These are phyloP conservation scores for Barbarea vulgaris DNA, from an alignment of 345 rosid genomes.

Conservation along the genomic window DNA sequence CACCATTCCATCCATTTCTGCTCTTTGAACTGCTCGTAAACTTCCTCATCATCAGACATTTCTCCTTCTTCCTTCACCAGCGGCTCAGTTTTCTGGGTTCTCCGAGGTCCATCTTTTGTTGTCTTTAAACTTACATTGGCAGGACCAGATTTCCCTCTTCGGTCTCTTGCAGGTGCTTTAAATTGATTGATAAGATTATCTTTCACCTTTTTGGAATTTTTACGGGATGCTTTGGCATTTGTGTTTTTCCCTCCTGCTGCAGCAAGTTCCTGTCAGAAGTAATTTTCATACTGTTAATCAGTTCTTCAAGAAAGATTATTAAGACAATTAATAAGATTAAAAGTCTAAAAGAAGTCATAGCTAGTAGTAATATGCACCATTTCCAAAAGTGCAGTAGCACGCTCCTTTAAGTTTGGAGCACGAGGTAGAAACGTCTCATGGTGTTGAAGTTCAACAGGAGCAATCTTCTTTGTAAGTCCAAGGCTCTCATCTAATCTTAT, in stretches of 20 bases:
- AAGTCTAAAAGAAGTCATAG: not conserved
- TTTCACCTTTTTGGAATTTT: conserved; percentile 65
- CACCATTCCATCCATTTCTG: conserved; percentile 99
- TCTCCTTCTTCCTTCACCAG: conserved; percentile 98
- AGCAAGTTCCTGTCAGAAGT: conserved; percentile 66
- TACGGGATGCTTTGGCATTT: conserved; percentile 67
- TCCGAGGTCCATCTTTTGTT: conserved; percentile 59
- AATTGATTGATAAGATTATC: conserved; percentile 54
- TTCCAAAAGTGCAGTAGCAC: conserved; percentile 96
- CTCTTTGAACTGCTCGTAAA: conserved; percentile 96
- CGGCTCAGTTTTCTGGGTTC: conserved; percentile 65
- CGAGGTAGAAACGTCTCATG: conserved; percentile 99
- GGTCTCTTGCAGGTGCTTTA: conserved; percentile 52
- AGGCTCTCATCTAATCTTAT: conserved; percentile 91
- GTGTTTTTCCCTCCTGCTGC: conserved; percentile 77
- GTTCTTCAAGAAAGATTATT: not conserved
- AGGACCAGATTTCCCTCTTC: conserved; percentile 58
- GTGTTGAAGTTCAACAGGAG: conserved; percentile 98
- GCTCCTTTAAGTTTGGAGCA: conserved; percentile 96
- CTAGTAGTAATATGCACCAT: conserved; percentile 57
- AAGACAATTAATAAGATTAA: not conserved
- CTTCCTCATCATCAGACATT: conserved; percentile 96
- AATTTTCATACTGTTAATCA: conserved; percentile 16
- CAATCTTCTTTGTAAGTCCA: conserved; percentile 93
- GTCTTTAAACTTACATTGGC: conserved; percentile 43